Evolutionary conservation across 169 alveolate species (phyloP).

Genomic region (Eimeria praecox): DNA sequence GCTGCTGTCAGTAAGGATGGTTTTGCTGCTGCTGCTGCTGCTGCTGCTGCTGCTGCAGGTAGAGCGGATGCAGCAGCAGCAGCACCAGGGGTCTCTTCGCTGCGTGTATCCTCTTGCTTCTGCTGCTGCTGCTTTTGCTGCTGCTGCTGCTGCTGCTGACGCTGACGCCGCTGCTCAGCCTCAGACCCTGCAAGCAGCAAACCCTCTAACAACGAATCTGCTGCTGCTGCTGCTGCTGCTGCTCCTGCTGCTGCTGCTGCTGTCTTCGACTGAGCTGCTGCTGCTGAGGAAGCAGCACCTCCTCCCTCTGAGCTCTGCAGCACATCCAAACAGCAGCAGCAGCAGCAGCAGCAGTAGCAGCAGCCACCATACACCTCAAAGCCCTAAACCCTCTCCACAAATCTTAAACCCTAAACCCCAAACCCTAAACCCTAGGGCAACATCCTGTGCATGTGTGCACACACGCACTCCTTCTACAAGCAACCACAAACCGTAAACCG

Average conservation of each 20-base stretch:
- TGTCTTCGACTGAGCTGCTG: background rate
- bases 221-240: too few relatives aligned
- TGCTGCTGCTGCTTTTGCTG: conserved; percentile 47
- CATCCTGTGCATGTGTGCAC: too few relatives aligned
- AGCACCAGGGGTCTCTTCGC: background rate
- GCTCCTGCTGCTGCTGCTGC: too few relatives aligned
- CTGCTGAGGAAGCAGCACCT: conserved; percentile 2
- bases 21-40: conserved; percentile 30
- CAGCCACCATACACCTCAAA: too few relatives aligned
- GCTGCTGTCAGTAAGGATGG: background rate
- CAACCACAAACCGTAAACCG: background rate
- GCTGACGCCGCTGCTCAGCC: conserved; percentile 20
- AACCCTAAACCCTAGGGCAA: conserved; percentile 13
- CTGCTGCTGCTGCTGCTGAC: conserved; percentile 43
- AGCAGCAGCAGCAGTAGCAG: conserved; percentile 11
- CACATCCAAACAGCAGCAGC: background rate
- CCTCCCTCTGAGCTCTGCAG: background rate
- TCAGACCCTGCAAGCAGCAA: background rate
- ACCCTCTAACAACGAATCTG: conserved; percentile 20
- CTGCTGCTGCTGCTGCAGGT: too few relatives aligned
- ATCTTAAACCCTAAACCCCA: background rate
- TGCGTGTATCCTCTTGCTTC: background rate
- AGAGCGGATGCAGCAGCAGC: background rate
- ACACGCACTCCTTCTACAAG: too few relatives aligned
- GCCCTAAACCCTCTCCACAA: background rate